phyloP scores from a whole-genome alignment of 176 grass and related monocot genomes.

The Phoenix roebelenii region DNA sequence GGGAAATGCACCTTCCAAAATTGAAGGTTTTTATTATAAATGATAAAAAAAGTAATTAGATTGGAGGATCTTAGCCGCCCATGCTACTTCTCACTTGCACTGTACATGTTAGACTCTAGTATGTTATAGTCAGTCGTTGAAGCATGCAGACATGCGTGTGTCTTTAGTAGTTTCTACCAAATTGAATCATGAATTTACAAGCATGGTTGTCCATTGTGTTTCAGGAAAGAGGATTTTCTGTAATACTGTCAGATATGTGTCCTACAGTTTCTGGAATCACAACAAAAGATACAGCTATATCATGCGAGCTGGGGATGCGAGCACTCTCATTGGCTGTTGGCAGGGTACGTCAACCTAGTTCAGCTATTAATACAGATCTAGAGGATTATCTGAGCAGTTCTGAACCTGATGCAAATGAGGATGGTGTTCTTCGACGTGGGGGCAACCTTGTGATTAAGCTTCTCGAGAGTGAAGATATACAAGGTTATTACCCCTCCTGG shows the following conservation, averaged over 20 bases:
- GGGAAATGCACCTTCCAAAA: too few relatives aligned
- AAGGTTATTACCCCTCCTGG: constrained; percentile 21
- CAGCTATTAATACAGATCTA: constrained; percentile 19
- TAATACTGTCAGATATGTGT: constrained; percentile 88
- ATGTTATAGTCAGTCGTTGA: too few relatives aligned
- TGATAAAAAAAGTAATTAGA: too few relatives aligned
- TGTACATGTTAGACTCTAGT: too few relatives aligned
- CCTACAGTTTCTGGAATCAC: constrained; percentile 80
- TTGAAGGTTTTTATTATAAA: too few relatives aligned
- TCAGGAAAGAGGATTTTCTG: constrained; percentile 72
- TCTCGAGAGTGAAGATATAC: constrained; percentile 53
- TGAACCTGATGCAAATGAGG: constrained; percentile 40
- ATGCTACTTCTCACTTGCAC: too few relatives aligned
- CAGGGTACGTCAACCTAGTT: constrained; percentile 32
- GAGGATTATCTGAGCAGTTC: constrained; percentile 41
- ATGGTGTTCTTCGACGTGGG: constrained; percentile 55
- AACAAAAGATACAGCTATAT: constrained; percentile 77
- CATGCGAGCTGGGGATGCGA: constrained; percentile 56
- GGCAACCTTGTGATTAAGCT: constrained; percentile 74
- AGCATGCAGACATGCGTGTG: too few relatives aligned
- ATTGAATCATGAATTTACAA: too few relatives aligned
- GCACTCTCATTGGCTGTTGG: constrained; percentile 73
- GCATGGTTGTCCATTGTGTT: neutral
- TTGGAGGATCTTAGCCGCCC: too few relatives aligned
- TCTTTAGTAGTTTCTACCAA: too few relatives aligned